These are phyloP conservation scores for Rhodotorula diobovata DNA, from an alignment of 768 basidiomycete genomes.

Conservation along the genomic window DNA sequence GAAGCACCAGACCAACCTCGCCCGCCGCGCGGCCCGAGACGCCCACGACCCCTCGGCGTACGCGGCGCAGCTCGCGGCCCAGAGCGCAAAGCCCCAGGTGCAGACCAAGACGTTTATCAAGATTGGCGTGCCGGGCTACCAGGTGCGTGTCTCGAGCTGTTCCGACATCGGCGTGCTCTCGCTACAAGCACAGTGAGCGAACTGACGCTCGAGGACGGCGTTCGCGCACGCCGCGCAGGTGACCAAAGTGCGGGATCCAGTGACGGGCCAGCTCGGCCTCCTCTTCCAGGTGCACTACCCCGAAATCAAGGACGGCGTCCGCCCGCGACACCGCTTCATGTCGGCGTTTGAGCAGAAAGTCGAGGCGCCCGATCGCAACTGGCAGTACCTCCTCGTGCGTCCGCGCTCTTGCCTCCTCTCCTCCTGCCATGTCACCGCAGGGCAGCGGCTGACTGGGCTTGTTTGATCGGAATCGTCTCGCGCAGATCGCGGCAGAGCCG, in stretches of 20 bases:
- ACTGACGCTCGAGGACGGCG: neutral
- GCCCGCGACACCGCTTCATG: slow-evolving; percentile 88
- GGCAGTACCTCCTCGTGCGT: slow-evolving; percentile 94
- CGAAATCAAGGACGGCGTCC: slow-evolving; percentile 79
- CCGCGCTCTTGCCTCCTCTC: neutral
- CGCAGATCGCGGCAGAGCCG: slow-evolving; percentile 93
- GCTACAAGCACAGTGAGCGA: too few relatives aligned
- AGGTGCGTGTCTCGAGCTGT: slow-evolving; percentile 37
- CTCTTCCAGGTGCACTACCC: slow-evolving; percentile 87
- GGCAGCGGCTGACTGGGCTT: neutral
- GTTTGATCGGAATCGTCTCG: neutral
- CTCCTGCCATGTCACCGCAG: neutral
- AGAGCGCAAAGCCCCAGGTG: slow-evolving; percentile 51
- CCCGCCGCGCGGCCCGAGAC: slow-evolving; percentile 93
- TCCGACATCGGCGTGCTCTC: too few relatives aligned
- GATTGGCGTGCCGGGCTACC: slow-evolving; percentile 88
- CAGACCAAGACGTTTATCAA: slow-evolving; percentile 94
- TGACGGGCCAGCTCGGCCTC: slow-evolving; percentile 83
- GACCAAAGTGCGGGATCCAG: slow-evolving; percentile 85
- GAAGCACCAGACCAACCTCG: slow-evolving; percentile 98
- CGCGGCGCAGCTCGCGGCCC: slow-evolving; percentile 56
- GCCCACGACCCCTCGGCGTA: slow-evolving; percentile 88
- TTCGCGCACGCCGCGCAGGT: slow-evolving; percentile 58
- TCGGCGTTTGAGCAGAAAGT: slow-evolving; percentile 95
- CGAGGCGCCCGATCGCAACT: slow-evolving; percentile 90